These are phyloP conservation scores for Arthromyces matolae DNA, from an alignment of 768 basidiomycete genomes.

Conservation along the genomic window DNA sequence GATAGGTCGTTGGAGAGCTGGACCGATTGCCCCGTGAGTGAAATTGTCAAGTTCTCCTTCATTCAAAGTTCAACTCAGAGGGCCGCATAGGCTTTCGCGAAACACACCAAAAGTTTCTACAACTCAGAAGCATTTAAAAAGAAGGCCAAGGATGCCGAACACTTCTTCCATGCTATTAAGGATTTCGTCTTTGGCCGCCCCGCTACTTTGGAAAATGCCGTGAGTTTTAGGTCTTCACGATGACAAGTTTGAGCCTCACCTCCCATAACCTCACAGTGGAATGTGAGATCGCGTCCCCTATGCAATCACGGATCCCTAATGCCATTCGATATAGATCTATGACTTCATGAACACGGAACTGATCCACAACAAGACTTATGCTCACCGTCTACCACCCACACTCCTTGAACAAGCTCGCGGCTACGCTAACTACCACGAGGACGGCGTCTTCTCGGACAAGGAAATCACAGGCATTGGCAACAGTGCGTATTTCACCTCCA, in stretches of 20 bases:
- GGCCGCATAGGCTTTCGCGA: constrained; percentile 57
- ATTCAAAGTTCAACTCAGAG: not conserved
- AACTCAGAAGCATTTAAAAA: constrained; percentile 63
- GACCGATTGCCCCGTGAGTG: constrained; percentile 50
- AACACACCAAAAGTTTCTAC: constrained; percentile 60
- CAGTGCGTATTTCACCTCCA: constrained; percentile 44
- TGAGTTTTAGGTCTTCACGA: constrained; percentile 29
- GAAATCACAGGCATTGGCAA: constrained; percentile 70
- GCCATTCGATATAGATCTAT: constrained; percentile 48
- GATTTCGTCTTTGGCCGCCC: constrained; percentile 73
- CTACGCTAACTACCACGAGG: constrained; percentile 79
- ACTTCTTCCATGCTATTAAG: constrained; percentile 63
- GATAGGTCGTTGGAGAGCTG: constrained; percentile 83
- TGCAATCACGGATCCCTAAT: not conserved
- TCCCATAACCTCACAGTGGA: constrained; percentile 56
- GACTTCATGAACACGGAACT: constrained; percentile 77
- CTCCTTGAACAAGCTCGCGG: constrained; percentile 70
- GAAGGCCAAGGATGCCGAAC: constrained; percentile 48
- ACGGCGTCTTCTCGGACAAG: constrained; percentile 63
- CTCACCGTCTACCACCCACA: constrained; percentile 75
- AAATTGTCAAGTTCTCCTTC: too few species aligned
- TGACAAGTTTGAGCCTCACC: constrained; percentile 6
- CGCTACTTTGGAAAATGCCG: constrained; percentile 64
- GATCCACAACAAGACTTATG: constrained; percentile 79
- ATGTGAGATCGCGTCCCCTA: constrained; percentile 48